Base-by-base conservation (phyloP, 768 basidiomycete species). In the Lactifluus subvellereus region DNA sequence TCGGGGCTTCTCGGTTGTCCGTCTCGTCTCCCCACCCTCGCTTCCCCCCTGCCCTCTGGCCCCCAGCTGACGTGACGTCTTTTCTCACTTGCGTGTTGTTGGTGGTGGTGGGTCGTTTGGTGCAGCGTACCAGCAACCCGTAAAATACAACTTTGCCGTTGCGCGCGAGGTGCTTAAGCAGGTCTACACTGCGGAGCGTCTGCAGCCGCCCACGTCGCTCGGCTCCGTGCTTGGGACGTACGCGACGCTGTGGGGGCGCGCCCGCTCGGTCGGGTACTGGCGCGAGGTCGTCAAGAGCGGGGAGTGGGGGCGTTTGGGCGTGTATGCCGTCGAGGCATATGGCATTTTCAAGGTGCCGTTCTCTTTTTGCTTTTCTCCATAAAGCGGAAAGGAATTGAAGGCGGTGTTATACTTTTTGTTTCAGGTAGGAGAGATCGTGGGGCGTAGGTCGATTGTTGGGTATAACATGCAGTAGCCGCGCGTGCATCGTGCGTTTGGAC, bases 311-410 rank as follows among this genome's bases (percentile, higher is more conserved):
- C 80, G 81, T 68, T 78, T 92, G 30, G 84, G 84, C 10, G 73
- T 92, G 16, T 91, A 93, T 71, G 91, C 83, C 10, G 70, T 92
- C 27, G 91, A 96, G 76, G 93, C 91, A 37, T 96, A 94, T 72
- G 87, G 88, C 16, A 88, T 96, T 69, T 96, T 89, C 81, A 90
- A 90, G 79, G 89, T 88, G 65, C 40, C 83, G 14, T 16, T 2
- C 7, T 8, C n/a, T 73, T 0, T 49, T 16, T 16, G 10, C 8
- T 40, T 38, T 6, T 30, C 32, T 7, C 14, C 43, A n/a, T n/a
- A 8, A 27, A 27, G 2, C 27, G 27, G 14, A 2, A 14, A 18
- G 33, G 16, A 18, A n/a, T 37, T 57, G 62, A 14, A 59, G 27
- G 27, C 1, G 1, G 9, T 52, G 43, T 61, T 6, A 27, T 27